phyloP scores from a whole-genome alignment of 148 eudicot species.

The Limonium bicolor region DNA sequence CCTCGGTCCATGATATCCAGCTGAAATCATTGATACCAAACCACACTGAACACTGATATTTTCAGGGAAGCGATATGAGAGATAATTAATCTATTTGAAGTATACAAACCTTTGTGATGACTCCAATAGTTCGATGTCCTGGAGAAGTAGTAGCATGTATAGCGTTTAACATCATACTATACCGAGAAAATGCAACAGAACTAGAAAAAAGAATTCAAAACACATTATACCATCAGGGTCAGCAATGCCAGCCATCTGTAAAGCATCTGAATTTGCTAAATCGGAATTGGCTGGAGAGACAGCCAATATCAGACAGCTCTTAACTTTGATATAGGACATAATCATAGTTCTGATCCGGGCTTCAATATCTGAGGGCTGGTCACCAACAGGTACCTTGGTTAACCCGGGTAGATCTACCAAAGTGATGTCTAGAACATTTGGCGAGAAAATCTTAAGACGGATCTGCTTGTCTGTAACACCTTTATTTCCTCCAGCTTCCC shows the following conservation, averaged over 20 bases:
- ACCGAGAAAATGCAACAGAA: neutral
- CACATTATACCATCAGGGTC: constrained; percentile 32
- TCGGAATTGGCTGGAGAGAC: constrained; percentile 50
- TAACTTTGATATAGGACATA: constrained; percentile 41
- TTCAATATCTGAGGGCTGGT: constrained; percentile 79
- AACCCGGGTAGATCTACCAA: constrained; percentile 70
- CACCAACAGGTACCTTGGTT: constrained; percentile 79
- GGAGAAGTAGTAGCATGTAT: constrained; percentile 4
- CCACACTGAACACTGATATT: neutral
- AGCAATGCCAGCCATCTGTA: constrained; percentile 36
- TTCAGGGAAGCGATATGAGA: neutral
- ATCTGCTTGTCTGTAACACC: constrained; percentile 65
- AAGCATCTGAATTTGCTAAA: constrained; percentile 46
- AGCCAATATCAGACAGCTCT: constrained; percentile 31
- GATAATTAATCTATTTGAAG: neutral
- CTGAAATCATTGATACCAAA: constrained; percentile 22
- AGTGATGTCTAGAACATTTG: constrained; percentile 67
- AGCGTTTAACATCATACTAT: neutral
- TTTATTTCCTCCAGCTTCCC: constrained; percentile 58
- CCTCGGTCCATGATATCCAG: constrained; percentile 51
- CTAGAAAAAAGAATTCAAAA: neutral
- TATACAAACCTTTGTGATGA: constrained; percentile 31
- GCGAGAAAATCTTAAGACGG: constrained; percentile 56
- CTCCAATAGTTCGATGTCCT: constrained; percentile 46
- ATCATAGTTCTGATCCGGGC: constrained; percentile 62